Conservation (phyloP, 768 basidiomycete species). For the Xerocomellus dryophilus region DNA sequence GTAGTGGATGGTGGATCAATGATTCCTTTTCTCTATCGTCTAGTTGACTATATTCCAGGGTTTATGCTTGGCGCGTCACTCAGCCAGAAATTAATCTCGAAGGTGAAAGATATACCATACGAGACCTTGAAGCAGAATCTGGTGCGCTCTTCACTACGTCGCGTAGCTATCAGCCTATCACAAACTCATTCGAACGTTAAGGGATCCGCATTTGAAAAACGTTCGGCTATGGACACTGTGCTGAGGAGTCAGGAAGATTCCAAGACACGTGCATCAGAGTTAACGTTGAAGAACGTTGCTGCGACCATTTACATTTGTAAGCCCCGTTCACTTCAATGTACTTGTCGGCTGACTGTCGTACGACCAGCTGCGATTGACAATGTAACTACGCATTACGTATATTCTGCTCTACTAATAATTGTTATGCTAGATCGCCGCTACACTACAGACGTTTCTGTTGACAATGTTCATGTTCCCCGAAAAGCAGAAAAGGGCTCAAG, state of each 20-base stretch:
- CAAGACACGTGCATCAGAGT: neutral
- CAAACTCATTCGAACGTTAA: neutral
- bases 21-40: neutral
- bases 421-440: slow-evolving; percentile 16
- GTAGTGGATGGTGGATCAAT: neutral
- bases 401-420: neutral
- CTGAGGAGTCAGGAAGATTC: neutral
- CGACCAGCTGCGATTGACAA: neutral
- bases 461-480: slow-evolving; percentile 18
- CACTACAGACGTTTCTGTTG: slow-evolving; percentile 7
- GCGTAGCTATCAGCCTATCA: neutral
- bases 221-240: neutral
- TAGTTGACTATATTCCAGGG: neutral
- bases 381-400: neutral
- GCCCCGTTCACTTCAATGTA: neutral
- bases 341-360: neutral
- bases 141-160: slow-evolving; percentile 24
- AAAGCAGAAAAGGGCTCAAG: slow-evolving; percentile 16
- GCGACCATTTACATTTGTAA: neutral
- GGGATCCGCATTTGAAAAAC: neutral
- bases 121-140: slow-evolving; percentile 42
- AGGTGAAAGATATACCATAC: slow-evolving; percentile 33
- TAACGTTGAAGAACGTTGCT: neutral
- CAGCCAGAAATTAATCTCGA: neutral
- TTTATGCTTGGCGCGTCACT: neutral